Evolutionary conservation across 768 basidiomycete genomes (phyloP), one percentile per base, ranked within the genome.

Genomic region (Russula vinacea): DNA sequence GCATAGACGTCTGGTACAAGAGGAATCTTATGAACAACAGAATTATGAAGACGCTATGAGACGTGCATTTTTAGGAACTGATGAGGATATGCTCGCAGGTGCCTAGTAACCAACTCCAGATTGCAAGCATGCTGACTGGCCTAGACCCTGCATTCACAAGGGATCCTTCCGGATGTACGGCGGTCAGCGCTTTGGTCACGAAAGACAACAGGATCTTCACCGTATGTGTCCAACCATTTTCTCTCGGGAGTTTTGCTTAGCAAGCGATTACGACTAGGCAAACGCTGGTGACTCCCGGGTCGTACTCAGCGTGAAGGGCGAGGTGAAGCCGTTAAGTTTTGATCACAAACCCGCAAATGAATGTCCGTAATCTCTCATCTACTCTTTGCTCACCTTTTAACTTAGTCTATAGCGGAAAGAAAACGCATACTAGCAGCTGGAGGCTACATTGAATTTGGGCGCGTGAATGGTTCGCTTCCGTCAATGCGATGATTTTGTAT

Each of bases 241-340:
- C 16, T 54, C 50, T 35, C 45, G 13, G 55, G 29, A 44, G 56
- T 44, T 40, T 13, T 39, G 13, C 60, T 64, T 44, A 62, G 24
- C 60, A 33, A 44, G 16, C 51, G 26, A 62, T 8, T 71, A 97
- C 56, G 17, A 61, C 7, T 71, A 98, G 96, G 97, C 97, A 26
- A 99, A 99, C 74, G 92, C 97, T 26, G 97, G 97, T 47, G 97
- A 99, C 77, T 98, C 97, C 14, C 80, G 97, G 70, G 88, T 90
- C 22, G 92, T 99, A 29, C 79, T 99, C 67, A 84, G 88, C 40
- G 76, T 90, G 67, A 89, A 88, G 69, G 97, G 97, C 2, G 83
- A 87, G 70, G 95, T 86, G 17, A 92, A 95, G 71, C 83, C 92
- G 19, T 79, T 99, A 67, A 96, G 94, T 71, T 89, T 84, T 71